These are phyloP conservation scores for Tanacetum coccineum DNA, from an alignment of 129 eudicot genomes.

Conservation along the genomic window DNA sequence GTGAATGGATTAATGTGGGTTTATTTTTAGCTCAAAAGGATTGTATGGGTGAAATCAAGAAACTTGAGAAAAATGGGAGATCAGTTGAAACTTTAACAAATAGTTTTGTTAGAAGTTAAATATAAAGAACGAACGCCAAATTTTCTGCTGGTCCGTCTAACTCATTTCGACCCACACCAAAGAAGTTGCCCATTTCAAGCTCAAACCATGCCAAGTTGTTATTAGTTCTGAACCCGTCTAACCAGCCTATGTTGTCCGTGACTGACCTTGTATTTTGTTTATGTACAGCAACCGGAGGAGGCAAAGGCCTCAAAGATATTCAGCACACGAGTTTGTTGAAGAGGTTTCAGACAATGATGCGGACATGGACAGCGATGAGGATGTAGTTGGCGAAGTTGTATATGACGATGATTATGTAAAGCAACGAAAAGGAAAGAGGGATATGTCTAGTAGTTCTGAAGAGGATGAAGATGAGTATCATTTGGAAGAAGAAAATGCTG, in stretches of 20 bases:
- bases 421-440: slow-evolving; percentile 55
- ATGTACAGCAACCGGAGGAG: slow-evolving; percentile 56
- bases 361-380: slow-evolving; percentile 66
- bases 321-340: slow-evolving; percentile 58
- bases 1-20: too few species aligned
- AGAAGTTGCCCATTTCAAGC: too few species aligned
- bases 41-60: too few species aligned
- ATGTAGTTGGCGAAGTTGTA: slow-evolving; percentile 90
- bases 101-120: too few species aligned
- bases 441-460: slow-evolving; percentile 68
- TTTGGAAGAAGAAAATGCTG: slow-evolving; percentile 67
- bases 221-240: too few species aligned
- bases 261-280: neutral
- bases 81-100: too few species aligned
- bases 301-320: slow-evolving; percentile 77
- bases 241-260: neutral
- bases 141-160: too few species aligned
- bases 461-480: slow-evolving; percentile 90
- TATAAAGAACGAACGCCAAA: too few species aligned
- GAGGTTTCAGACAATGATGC: slow-evolving; percentile 61
- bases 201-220: too few species aligned
- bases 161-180: too few species aligned
- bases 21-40: too few species aligned
- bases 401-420: slow-evolving; percentile 86
- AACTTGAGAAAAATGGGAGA: too few species aligned